Percentiles rank a stretch among this genome's conserved stretches.
phyloP scores from a whole-genome alignment of 192 early-diverging fungal genomes.

The Powellomyces hirtus region DNA sequence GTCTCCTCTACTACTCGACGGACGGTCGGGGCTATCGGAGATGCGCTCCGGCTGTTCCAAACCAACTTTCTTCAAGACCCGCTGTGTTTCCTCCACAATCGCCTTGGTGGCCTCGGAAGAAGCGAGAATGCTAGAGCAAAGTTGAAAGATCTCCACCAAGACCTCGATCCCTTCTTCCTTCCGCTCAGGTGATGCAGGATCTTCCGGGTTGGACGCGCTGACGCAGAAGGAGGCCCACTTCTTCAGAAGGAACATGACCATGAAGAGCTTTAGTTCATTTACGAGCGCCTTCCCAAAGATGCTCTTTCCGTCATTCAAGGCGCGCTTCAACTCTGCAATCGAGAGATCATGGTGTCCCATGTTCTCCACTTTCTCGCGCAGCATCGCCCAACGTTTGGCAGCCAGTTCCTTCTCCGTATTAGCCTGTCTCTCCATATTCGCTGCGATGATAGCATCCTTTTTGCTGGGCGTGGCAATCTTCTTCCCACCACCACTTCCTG shows the following conservation, averaged over 20 bases:
- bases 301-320: background rate
- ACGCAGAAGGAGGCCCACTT: constrained; percentile 22
- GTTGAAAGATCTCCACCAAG: constrained; percentile 12
- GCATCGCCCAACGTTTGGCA: constrained; percentile 6
- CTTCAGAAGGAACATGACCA: constrained; percentile 15
- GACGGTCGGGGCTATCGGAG: background rate
- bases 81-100: background rate
- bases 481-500: background rate
- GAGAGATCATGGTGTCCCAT: background rate
- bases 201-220: background rate
- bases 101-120: background rate
- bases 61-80: constrained; percentile 5
- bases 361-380: constrained; percentile 9
- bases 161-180: constrained; percentile 16
- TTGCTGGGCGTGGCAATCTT: background rate
- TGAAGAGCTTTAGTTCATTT: constrained; percentile 7
- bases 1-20: background rate
- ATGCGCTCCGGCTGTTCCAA: background rate
- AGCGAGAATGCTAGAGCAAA: constrained; percentile 1
- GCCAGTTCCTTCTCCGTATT: constrained; percentile 7
- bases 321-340: background rate
- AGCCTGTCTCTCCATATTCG: constrained; percentile 2
- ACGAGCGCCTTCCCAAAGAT: background rate
- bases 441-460: constrained; percentile 17
- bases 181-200: background rate